phyloP scores from a whole-genome alignment of 2,329 filamentous ascomycete species.

The Scopulariopsis brevicaulis region DNA sequence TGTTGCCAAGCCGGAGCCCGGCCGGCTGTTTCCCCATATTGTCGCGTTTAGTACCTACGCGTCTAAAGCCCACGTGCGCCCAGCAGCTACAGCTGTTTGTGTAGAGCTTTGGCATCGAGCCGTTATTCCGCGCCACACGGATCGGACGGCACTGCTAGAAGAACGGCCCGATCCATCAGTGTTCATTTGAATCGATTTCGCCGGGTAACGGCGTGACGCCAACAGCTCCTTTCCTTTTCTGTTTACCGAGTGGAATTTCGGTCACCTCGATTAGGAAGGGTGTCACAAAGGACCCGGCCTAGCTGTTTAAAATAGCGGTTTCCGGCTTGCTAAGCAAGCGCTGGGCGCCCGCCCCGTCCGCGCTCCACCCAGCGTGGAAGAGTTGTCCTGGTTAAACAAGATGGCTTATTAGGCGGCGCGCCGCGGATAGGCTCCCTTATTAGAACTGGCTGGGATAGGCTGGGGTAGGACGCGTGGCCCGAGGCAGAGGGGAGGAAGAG shows the following conservation, averaged over 20 bases:
- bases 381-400: too few relatives aligned
- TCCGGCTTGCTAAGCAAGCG: too few relatives aligned
- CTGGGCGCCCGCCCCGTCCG: too few relatives aligned
- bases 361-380: too few relatives aligned
- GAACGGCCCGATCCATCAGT: neutral
- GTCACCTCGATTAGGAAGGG: neutral
- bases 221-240: neutral
- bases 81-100: neutral
- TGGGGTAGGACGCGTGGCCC: too few relatives aligned
- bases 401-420: too few relatives aligned
- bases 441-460: too few relatives aligned
- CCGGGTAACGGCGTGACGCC: neutral
- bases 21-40: neutral
- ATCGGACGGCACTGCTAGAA: neutral
- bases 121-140: neutral
- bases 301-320: too few relatives aligned
- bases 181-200: neutral
- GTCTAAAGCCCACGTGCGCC: neutral
- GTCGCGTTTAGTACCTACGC: neutral
- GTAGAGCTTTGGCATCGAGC: neutral
- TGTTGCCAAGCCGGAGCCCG: neutral
- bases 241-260: neutral
- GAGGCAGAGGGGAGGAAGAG: too few relatives aligned
- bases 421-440: too few relatives aligned
- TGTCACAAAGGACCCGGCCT: neutral